A percentile compares a stretch with the other conserved stretches of the same genome.
phyloP scores from a whole-genome alignment of 441 rosid species.

The Hura crepitans region DNA sequence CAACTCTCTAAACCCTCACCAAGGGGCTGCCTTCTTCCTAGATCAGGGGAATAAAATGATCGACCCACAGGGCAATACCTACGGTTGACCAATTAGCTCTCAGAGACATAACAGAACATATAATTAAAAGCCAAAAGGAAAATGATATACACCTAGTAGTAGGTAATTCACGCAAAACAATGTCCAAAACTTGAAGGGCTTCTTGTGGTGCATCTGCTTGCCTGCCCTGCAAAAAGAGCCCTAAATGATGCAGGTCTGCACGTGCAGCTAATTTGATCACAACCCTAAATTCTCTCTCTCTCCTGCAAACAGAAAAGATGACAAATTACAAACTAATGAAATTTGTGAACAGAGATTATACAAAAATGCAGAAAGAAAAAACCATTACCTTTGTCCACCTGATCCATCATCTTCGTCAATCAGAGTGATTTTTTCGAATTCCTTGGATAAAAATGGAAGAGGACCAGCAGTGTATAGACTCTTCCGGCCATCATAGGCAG shows the following conservation, averaged over 20 bases:
- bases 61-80: slow-evolving; percentile 91
- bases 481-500: slow-evolving; percentile 91
- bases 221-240: slow-evolving; percentile 76
- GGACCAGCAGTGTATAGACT: slow-evolving; percentile 93
- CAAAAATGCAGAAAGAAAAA: neutral
- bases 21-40: slow-evolving; percentile 73
- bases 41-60: slow-evolving; percentile 80
- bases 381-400: slow-evolving; percentile 60
- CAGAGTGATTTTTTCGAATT: slow-evolving; percentile 65
- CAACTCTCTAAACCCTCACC: slow-evolving; percentile 97
- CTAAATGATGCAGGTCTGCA: slow-evolving; percentile 84
- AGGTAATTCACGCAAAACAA: slow-evolving; percentile 92
- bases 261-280: slow-evolving; percentile 86
- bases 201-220: slow-evolving; percentile 97
- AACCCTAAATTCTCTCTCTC: slow-evolving; percentile 71
- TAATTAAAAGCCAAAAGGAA: neutral
- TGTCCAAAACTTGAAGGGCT: slow-evolving; percentile 93
- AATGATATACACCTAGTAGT: slow-evolving; percentile 48
- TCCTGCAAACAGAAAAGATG: slow-evolving; percentile 42
- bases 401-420: slow-evolving; percentile 85
- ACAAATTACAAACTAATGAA: neutral
- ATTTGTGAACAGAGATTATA: neutral
- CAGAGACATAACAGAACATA: neutral
- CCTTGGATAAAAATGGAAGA: slow-evolving; percentile 72
- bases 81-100: slow-evolving; percentile 19